A percentile compares a stretch with the other conserved stretches of the same genome.
Conservation (phyloP, 805 yeast species). For the Yamadazyma laniorum region DNA sequence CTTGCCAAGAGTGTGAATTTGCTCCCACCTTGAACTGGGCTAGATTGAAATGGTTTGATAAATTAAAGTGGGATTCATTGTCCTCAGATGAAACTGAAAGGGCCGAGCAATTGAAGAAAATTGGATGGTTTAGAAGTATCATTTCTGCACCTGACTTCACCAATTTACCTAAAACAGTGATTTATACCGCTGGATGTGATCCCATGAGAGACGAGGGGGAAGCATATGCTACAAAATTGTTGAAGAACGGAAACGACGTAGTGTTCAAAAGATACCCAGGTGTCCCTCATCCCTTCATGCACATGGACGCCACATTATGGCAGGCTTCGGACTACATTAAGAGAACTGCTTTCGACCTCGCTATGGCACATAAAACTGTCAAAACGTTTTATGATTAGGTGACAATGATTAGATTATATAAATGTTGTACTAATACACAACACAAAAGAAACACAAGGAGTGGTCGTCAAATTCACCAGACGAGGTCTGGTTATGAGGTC, state of each 20-base stretch:
- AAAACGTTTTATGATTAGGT: neutral
- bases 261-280: constrained; percentile 28
- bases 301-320: constrained; percentile 29
- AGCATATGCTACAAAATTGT: constrained; percentile 25
- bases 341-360: constrained; percentile 25
- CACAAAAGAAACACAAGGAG: too few relatives aligned
- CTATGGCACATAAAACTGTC: constrained; percentile 20
- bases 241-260: constrained; percentile 24
- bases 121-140: constrained; percentile 30
- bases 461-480: too few relatives aligned
- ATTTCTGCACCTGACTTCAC: constrained; percentile 25
- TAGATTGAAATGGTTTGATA: constrained; percentile 26
- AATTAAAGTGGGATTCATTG: constrained; percentile 26
- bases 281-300: constrained; percentile 33
- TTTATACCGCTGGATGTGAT: constrained; percentile 31
- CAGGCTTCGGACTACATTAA: constrained; percentile 27
- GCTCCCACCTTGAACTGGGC: constrained; percentile 33
- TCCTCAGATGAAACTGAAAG: constrained; percentile 14
- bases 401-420: too few relatives aligned
- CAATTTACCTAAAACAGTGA: constrained; percentile 24
- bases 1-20: constrained; percentile 25
- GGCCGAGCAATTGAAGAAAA: constrained; percentile 17
- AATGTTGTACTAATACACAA: too few relatives aligned
- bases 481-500: too few relatives aligned
- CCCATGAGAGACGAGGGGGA: constrained; percentile 33